Evolutionary conservation across 768 basidiomycete genomes (phyloP).

Genomic region (Serendipita vermifera): DNA sequence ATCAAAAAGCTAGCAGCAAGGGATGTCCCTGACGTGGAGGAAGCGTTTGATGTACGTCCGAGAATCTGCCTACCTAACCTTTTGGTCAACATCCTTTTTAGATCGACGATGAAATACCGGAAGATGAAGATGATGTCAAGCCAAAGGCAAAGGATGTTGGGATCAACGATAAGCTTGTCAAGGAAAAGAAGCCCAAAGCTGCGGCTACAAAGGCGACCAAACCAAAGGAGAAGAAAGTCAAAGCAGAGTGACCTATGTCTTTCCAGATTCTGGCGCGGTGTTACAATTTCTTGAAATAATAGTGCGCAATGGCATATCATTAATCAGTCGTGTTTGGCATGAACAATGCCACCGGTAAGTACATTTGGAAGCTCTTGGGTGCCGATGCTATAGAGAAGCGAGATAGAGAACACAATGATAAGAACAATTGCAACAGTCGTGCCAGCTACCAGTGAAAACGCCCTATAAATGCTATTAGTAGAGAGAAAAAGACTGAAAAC

Average conservation of each 20-base stretch:
- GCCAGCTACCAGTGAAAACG: slow-evolving; percentile 62
- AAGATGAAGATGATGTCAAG: slow-evolving; percentile 33
- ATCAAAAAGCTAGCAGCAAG: slow-evolving; percentile 60
- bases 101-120: slow-evolving; percentile 38
- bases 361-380: slow-evolving; percentile 58
- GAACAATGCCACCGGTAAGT: slow-evolving; percentile 33
- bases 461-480: slow-evolving; percentile 29
- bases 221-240: slow-evolving; percentile 12
- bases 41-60: slow-evolving; percentile 63
- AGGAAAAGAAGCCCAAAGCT: slow-evolving; percentile 17
- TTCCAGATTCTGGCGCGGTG: no score
- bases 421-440: slow-evolving; percentile 52
- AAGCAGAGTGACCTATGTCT: not conserved
- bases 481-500: not conserved
- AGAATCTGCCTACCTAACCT: not conserved
- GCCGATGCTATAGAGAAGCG: slow-evolving; percentile 51
- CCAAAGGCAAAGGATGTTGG: slow-evolving; percentile 16
- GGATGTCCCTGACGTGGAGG: slow-evolving; percentile 80
- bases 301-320: not conserved
- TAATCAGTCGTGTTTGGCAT: slow-evolving; percentile 8
- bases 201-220: slow-evolving; percentile 6
- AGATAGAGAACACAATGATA: slow-evolving; percentile 52
- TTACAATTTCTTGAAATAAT: not conserved
- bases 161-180: slow-evolving; percentile 24
- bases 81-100: slow-evolving; percentile 15